These are phyloP conservation scores for Mariannaea sp. DNA, from an alignment of 2,329 filamentous ascomycete species.

Conservation along the genomic window DNA sequence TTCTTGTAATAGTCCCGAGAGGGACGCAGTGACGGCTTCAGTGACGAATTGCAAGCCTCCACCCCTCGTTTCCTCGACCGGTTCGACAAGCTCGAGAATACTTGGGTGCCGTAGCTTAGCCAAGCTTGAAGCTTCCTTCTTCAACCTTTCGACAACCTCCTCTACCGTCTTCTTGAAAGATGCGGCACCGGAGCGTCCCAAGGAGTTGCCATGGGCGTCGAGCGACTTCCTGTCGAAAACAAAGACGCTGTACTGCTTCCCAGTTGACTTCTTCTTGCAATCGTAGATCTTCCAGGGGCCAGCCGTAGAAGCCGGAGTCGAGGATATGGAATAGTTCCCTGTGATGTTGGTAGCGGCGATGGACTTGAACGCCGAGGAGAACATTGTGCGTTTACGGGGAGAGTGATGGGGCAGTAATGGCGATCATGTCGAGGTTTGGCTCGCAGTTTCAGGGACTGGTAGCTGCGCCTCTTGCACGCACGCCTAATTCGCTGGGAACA, in stretches of 20 bases:
- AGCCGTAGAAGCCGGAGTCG: slow-evolving; percentile 75
- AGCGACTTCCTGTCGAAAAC: slow-evolving; percentile 90
- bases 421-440: slow-evolving; percentile 36
- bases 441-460: slow-evolving; percentile 9
- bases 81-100: slow-evolving; percentile 89
- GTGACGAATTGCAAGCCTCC: slow-evolving; percentile 96
- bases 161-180: slow-evolving; percentile 82
- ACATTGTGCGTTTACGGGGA: slow-evolving; percentile 63
- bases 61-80: slow-evolving; percentile 89
- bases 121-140: slow-evolving; percentile 87
- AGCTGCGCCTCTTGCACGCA: slow-evolving; percentile 7
- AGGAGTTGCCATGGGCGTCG: slow-evolving; percentile 58
- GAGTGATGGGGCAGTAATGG: slow-evolving; percentile 25
- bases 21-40: slow-evolving; percentile 86
- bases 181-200: slow-evolving; percentile 55
- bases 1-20: slow-evolving; percentile 79
- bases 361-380: slow-evolving; percentile 90
- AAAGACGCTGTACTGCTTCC: slow-evolving; percentile 87
- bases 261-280: slow-evolving; percentile 94
- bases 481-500: background rate
- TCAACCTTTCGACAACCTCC: slow-evolving; percentile 87
- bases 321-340: slow-evolving; percentile 84
- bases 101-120: slow-evolving; percentile 89
- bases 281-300: slow-evolving; percentile 98
- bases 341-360: slow-evolving; percentile 89